phyloP scores from a whole-genome alignment of 2,329 filamentous ascomycete species.

The Ilyonectria sp. region DNA sequence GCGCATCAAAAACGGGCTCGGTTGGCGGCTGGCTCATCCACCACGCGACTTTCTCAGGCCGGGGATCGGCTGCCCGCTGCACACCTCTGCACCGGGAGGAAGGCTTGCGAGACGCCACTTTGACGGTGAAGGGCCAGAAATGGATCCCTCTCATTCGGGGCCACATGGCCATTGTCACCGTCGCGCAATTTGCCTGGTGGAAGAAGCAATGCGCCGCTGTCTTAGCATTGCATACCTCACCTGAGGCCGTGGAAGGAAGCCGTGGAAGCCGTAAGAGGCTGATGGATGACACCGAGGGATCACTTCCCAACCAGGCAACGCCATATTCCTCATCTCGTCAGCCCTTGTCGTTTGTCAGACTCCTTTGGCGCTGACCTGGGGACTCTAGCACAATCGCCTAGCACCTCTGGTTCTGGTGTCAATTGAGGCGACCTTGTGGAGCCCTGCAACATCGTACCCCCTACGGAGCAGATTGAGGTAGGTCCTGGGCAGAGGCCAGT shows the following conservation, averaged over 20 bases:
- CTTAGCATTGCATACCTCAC: conserved; percentile 11
- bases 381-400: neutral
- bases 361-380: neutral
- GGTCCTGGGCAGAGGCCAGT: neutral
- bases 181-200: conserved; percentile 28
- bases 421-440: conserved; percentile 5
- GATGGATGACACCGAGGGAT: neutral
- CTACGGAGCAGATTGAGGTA: too few species aligned
- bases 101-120: conserved; percentile 35
- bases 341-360: conserved; percentile 4
- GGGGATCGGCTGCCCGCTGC: conserved; percentile 14
- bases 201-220: conserved; percentile 30
- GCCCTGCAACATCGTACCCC: neutral
- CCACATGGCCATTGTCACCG: conserved; percentile 20
- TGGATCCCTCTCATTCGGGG: conserved; percentile 5
- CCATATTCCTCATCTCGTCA: neutral
- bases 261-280: neutral
- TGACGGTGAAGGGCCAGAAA: conserved; percentile 32
- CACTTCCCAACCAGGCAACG: conserved; percentile 8
- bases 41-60: conserved; percentile 13
- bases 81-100: conserved; percentile 4
- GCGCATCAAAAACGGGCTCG: conserved; percentile 1
- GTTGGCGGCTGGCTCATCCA: neutral
- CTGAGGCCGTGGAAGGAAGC: neutral
- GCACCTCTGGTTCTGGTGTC: neutral